Base-by-base conservation (phyloP, 257 asterid species). In the Scutellaria barbata region DNA sequence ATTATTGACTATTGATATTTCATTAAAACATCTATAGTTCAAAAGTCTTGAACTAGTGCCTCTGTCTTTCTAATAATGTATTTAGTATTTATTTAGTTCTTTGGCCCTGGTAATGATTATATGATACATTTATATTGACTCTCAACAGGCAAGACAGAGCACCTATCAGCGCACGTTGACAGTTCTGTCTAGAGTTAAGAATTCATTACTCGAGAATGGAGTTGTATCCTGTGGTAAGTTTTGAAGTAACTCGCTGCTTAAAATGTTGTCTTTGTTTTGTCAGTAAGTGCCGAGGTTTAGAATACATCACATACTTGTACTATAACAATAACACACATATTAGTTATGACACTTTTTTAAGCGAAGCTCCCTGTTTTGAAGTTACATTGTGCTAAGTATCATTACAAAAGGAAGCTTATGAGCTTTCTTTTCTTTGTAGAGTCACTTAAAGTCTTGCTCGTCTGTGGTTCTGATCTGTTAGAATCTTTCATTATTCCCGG, bases 401-500 rank as follows among this genome's bases (percentile, higher is more conserved):
- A 5, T 63, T 50, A 50, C 45, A 66, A 16, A 7, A 10, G 45
- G 22, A 71, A 39, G 20, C 17, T 67, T 47, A 13, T 40, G 41
- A 77, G 68, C 52, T 40, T 2, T 72, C 10, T n/a, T 63, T 48
- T 78, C 59, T 50, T 68, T 60, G 72, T 71, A 91, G n/a, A n/a
- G 62, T 75, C 69, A 37, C 89, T 87, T 16, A 95, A 83, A 82
- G 96, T 92, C 53, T 75, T 87, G 95, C 96, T 95, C 4, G 88
- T 89, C 17, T 92, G 99, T 80, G 98, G 99, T 64, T 95, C 96
- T 22, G 99, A 95, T 81, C 87, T 88, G 54, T 81, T 95, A 63
- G 89, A 89, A 82, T 95, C 99, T 54, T 87, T 95, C 75, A n/a
- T 81, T 78, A 76, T 63, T 42, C 96, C 98, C 12, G 98, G 98